Base-by-base conservation (phyloP, 805 yeast genomes). In the Saccharomyces kudriavzevii region DNA sequence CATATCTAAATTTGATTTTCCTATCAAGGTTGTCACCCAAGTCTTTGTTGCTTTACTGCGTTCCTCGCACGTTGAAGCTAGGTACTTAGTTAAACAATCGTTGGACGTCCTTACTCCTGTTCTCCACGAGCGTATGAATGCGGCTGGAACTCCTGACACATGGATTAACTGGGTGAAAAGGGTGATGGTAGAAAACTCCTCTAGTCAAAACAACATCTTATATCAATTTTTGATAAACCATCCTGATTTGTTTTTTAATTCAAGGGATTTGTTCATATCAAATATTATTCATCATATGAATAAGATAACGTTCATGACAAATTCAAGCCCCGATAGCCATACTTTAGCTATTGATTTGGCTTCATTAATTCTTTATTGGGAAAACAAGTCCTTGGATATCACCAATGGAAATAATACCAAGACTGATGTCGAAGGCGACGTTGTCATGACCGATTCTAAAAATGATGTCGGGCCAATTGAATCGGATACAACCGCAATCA, bases 141-240 rank as follows among this genome's bases (percentile, higher is more conserved):
- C 75, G 24, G 73, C 72, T 6, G 88, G 82, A 0, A 68, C 74
- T 0, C 70, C 75, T 0, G 68, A 71, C 1, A 74, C 80, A 55
- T 94, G 98, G 98, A 79, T 94, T 50, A 91, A 88, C 60, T 90
- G 96, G 91, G 96, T 97, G 0, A 83, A 97, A 59, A 78, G 97
- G 51, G 94, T 92, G 1, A 75, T 94, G 13, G 84, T 91, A 1
- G 98, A 95, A 65, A 96, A 90, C 63, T 89, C 83, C 62, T 90
- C 89, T 2, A 81, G 85, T 1, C 96, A 89, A 63, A 96, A 91
- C 40, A 74, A 88, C 56, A 87, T 88, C 55, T 87, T 94, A 11
- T 94, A 89, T 60, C 96, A 89, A 64, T 89, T 92, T 61, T 81
- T 94, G 68, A 89, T 89, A 31, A 85, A 84, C 50, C 96, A 94